Evolutionary conservation across 2,329 filamentous ascomycete species (phyloP), one percentile per base, ranked within the genome.

Genomic region (Neoascochyta sp.): DNA sequence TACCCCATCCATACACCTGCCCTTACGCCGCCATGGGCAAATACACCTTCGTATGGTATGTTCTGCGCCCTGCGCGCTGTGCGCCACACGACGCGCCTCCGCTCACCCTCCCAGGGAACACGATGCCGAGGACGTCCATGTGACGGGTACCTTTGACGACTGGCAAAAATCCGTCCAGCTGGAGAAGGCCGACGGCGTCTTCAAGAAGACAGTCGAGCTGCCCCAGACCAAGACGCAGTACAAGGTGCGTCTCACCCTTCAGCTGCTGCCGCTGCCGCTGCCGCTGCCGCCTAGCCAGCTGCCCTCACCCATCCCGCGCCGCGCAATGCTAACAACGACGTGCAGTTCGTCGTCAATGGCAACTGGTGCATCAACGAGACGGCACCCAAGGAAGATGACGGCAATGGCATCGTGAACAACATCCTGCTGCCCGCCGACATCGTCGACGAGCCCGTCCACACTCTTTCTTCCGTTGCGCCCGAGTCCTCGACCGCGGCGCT

Each of bases 71-170:
- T 36, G 32, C 14, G 38, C 18, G 25, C 38, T 36, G 27, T 24
- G 21, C 16, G 17, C 17, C 15, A 7, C 22, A 7, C 4, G 16
- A n/a, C 16, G 35, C 32, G 34, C 35, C 30, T 34, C 34, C 36
- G 36, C 44, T 52, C 32, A 54, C 47, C 14, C 12, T 32, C 26
- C 32, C 41, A 95, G 90, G 90, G 79, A 83, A 60, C 81, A 92
- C 63, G 72, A 80, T 52, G 89, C 85, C 60, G 75, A 81, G 49
- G 84, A 93, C 61, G 90, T 96, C 63, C 90, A 83, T 66, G 92
- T 96, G 52, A 96, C 90, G 22, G 92, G 92, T 61, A 90, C 86
- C 43, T 96, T 96, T 62, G 90, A 96, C 68, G 76, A 86, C 69
- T 98, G 92, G 92, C 75, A 76, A 48, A 90, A 92, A 73, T 87